A percentile compares a stretch with the other conserved stretches of the same genome.
These are phyloP conservation scores for Fusarium mangiferae DNA, from an alignment of 2,329 filamentous ascomycete species.

Conservation along the genomic window DNA sequence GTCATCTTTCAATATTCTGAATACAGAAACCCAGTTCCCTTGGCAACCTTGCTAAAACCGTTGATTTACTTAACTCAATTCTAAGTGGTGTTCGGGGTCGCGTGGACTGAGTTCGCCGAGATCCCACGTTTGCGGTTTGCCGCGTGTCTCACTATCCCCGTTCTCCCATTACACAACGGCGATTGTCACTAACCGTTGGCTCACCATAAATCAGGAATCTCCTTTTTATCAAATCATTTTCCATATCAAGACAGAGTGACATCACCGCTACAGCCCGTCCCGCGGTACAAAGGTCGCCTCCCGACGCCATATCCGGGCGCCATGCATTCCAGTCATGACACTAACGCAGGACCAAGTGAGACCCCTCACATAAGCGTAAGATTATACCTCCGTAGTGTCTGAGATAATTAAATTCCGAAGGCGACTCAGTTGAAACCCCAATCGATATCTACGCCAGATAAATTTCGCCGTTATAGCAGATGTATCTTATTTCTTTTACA, in stretches of 20 bases:
- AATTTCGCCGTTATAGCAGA: not conserved
- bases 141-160: not conserved
- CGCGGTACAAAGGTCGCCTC: not conserved
- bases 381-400: not conserved
- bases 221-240: not conserved
- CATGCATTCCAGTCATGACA: conserved; percentile 8
- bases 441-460: not conserved
- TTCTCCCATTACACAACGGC: not conserved
- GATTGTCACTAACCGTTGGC: not conserved
- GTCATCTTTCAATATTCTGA: not conserved
- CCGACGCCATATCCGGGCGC: conserved; percentile 12
- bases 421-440: not conserved
- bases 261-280: not conserved
- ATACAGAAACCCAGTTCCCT: not conserved
- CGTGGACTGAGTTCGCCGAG: not conserved
- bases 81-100: not conserved
- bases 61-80: not conserved
- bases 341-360: not conserved
- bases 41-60: not conserved
- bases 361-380: not conserved
- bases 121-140: not conserved
- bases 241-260: not conserved
- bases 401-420: not conserved
- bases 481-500: not conserved
- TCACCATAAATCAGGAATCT: not conserved